Percentiles rank a stretch among this genome's conserved stretches.
Evolutionary conservation across 1,139 yeast species (phyloP).

Genomic region (Citeromyces hawaiiensis): DNA sequence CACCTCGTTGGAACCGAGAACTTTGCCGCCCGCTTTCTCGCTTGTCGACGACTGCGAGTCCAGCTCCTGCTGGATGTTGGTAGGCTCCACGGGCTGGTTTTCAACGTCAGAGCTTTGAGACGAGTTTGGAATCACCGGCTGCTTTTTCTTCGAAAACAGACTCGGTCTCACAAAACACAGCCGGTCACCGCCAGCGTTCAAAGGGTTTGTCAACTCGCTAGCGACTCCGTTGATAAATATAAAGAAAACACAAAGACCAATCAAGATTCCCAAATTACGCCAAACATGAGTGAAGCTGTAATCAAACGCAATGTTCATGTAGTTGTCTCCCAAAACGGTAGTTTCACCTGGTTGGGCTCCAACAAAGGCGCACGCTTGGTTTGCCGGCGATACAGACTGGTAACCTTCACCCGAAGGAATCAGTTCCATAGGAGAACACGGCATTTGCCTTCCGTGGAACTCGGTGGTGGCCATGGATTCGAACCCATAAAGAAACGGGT

Average conservation of each 20-base stretch:
- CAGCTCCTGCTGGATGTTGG: neutral
- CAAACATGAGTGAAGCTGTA: slow-evolving; percentile 28
- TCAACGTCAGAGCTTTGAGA: slow-evolving; percentile 1
- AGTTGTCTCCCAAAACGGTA: slow-evolving; percentile 32
- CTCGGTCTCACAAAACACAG: slow-evolving; percentile 9
- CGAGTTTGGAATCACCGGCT: neutral
- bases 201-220: slow-evolving; percentile 24
- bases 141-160: slow-evolving; percentile 14
- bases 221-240: slow-evolving; percentile 20
- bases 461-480: slow-evolving; percentile 42
- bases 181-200: slow-evolving; percentile 19
- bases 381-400: slow-evolving; percentile 20
- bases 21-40: slow-evolving; percentile 2
- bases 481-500: slow-evolving; percentile 44
- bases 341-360: slow-evolving; percentile 27
- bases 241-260: slow-evolving; percentile 26
- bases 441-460: slow-evolving; percentile 41
- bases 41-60: slow-evolving; percentile 1
- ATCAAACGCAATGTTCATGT: slow-evolving; percentile 20
- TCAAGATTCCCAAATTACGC: slow-evolving; percentile 38
- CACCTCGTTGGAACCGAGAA: slow-evolving; percentile 11
- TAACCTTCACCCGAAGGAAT: slow-evolving; percentile 43
- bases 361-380: slow-evolving; percentile 35
- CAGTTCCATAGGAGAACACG: slow-evolving; percentile 25
- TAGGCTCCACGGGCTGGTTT: neutral